These are phyloP conservation scores for Nakataea oryzae DNA, from an alignment of 2,329 filamentous ascomycete genomes.

Conservation along the genomic window DNA sequence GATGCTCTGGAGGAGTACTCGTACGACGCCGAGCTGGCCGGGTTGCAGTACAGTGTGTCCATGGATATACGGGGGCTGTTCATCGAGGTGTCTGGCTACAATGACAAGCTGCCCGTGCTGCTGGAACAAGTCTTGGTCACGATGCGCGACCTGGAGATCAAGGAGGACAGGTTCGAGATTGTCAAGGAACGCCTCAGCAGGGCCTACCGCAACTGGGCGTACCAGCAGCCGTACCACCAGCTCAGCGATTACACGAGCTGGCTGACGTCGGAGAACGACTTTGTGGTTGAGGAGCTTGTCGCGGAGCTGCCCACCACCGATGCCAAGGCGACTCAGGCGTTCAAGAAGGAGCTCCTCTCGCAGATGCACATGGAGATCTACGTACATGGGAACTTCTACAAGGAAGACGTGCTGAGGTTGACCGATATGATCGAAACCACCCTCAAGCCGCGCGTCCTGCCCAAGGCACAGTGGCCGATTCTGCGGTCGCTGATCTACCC, in stretches of 20 bases:
- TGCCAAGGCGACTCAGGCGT: conserved; percentile 61
- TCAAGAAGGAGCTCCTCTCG: conserved; percentile 69
- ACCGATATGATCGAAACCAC: conserved; percentile 73
- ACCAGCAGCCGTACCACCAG: conserved; percentile 81
- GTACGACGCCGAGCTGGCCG: conserved; percentile 90
- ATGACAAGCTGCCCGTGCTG: conserved; percentile 87
- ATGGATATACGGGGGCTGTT: conserved; percentile 65
- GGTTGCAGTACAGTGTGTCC: conserved; percentile 71
- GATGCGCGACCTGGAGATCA: conserved; percentile 75
- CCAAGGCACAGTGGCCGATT: conserved; percentile 70
- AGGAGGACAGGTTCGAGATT: conserved; percentile 80
- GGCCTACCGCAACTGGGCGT: conserved; percentile 76
- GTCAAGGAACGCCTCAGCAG: conserved; percentile 76
- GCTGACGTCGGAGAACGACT: conserved; percentile 67
- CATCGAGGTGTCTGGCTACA: conserved; percentile 79
- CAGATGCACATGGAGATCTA: conserved; percentile 84
- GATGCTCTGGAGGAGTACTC: conserved; percentile 89
- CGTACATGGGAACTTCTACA: conserved; percentile 87
- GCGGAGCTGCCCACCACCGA: conserved; percentile 68
- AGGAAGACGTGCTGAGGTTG: conserved; percentile 80
- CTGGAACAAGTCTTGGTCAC: conserved; percentile 79
- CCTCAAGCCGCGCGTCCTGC: conserved; percentile 63
- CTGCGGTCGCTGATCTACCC: conserved; percentile 68
- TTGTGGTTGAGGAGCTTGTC: conserved; percentile 69
- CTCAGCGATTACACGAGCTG: conserved; percentile 75